Conservation (phyloP, 441 rosid species). For the Pelargonium cotyledonis region DNA sequence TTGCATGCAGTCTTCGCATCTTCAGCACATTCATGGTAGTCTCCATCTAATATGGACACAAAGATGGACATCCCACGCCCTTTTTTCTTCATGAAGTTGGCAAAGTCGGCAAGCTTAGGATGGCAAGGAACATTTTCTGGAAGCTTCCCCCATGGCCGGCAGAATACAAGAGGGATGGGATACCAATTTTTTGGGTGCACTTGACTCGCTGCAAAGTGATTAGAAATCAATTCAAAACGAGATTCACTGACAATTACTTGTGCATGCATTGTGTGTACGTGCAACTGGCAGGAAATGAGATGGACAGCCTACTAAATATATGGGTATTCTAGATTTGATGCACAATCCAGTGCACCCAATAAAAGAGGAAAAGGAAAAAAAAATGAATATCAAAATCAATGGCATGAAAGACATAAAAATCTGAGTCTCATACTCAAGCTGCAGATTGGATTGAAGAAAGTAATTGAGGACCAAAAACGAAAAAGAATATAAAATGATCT, state of each 20-base stretch:
- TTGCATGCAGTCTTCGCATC: slow-evolving; percentile 88
- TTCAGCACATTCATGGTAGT: slow-evolving; percentile 91
- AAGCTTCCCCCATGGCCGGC: slow-evolving; percentile 98
- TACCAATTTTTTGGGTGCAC: slow-evolving; percentile 99
- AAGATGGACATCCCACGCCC: slow-evolving; percentile 99
- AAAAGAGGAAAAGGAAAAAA: background rate
- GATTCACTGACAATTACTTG: background rate
- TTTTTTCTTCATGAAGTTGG: slow-evolving; percentile 98
- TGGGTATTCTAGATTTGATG: background rate
- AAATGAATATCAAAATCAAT: background rate
- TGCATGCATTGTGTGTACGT: background rate
- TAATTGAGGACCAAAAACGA: background rate
- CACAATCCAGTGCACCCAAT: background rate
- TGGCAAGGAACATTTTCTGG: slow-evolving; percentile 99
- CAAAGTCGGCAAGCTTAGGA: slow-evolving; percentile 96
- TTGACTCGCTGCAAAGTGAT: slow-evolving; percentile 69
- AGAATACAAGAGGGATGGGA: slow-evolving; percentile 92
- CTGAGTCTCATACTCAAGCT: background rate
- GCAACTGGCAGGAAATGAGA: slow-evolving; percentile 1
- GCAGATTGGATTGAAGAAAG: background rate
- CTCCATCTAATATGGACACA: slow-evolving; percentile 81
- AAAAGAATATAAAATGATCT: background rate
- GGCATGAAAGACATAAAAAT: background rate
- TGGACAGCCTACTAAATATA: background rate
- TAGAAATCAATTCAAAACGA: background rate